phyloP scores from a whole-genome alignment of 768 basidiomycete genomes.

The Leccinum boreale region DNA sequence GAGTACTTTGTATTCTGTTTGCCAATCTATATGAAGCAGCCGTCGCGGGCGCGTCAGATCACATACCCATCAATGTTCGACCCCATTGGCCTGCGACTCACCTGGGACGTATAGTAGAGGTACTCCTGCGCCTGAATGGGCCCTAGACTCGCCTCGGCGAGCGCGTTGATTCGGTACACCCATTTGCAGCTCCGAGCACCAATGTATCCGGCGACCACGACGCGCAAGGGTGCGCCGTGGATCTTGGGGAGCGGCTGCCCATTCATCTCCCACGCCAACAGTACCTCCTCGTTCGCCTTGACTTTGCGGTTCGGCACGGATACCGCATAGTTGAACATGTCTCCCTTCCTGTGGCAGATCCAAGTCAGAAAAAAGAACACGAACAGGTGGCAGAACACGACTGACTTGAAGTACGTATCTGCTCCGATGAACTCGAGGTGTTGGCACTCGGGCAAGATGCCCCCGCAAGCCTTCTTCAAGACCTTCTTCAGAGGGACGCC shows the following conservation, averaged over 20 bases:
- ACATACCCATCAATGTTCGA: neutral
- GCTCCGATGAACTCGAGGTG: slow-evolving; percentile 57
- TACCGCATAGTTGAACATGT: slow-evolving; percentile 44
- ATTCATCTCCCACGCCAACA: slow-evolving; percentile 24
- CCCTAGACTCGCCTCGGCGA: slow-evolving; percentile 45
- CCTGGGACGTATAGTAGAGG: slow-evolving; percentile 49
- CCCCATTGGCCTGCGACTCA: slow-evolving; percentile 22
- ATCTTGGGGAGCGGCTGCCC: slow-evolving; percentile 39
- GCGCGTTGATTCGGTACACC: slow-evolving; percentile 50
- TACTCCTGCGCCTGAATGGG: slow-evolving; percentile 55
- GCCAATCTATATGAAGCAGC: slow-evolving; percentile 13
- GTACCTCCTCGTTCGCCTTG: slow-evolving; percentile 43
- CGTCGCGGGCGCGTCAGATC: neutral
- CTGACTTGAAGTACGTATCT: slow-evolving; percentile 54
- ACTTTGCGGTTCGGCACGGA: slow-evolving; percentile 50
- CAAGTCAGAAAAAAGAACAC: neutral
- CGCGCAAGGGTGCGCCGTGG: slow-evolving; percentile 49
- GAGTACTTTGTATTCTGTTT: slow-evolving; percentile 52
- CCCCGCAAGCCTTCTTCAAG: slow-evolving; percentile 50
- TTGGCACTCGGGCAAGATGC: slow-evolving; percentile 43
- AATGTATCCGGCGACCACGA: slow-evolving; percentile 52
- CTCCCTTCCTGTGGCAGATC: slow-evolving; percentile 30
- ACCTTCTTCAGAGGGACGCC: slow-evolving; percentile 54
- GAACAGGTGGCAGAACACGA: neutral
- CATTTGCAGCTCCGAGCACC: slow-evolving; percentile 54